phyloP scores from a whole-genome alignment of 352 stramenopile genomes.

The Detonula confervacea region DNA sequence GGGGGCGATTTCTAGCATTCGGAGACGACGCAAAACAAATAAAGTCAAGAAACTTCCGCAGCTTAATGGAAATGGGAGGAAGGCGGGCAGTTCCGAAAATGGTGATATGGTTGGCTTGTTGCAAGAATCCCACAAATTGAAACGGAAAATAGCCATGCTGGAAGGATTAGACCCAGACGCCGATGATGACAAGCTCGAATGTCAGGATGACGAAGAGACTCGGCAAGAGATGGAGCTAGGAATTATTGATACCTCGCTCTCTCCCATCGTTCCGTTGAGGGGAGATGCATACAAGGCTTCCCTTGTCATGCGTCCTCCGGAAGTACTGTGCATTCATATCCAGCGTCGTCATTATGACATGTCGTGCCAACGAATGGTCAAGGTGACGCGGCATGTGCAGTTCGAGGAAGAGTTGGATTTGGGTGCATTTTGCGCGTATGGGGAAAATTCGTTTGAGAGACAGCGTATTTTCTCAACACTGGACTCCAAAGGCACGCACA shows the following conservation, averaged over 20 bases:
- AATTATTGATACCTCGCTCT: background rate
- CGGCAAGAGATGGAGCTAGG: conserved; percentile 31
- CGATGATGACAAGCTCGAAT: conserved; percentile 44
- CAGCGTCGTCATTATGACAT: conserved; percentile 82
- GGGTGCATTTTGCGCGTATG: conserved; percentile 69
- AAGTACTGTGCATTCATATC: conserved; percentile 77
- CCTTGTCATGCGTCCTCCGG: conserved; percentile 71
- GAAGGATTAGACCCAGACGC: conserved; percentile 66
- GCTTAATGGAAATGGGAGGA: background rate
- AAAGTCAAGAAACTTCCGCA: background rate
- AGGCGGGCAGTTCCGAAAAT: background rate
- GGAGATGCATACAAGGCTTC: conserved; percentile 66
- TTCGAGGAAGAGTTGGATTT: conserved; percentile 77
- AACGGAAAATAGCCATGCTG: conserved; percentile 35
- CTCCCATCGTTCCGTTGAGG: conserved; percentile 32
- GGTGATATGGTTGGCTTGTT: conserved; percentile 25
- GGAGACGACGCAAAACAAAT: conserved; percentile 22
- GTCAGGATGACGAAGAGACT: conserved; percentile 8
- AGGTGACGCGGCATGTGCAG: conserved; percentile 64
- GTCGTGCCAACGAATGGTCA: conserved; percentile 62
- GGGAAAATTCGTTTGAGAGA: conserved; percentile 44
- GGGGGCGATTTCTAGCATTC: conserved; percentile 64
- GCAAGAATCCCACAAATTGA: conserved; percentile 30
- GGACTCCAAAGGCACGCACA: background rate
- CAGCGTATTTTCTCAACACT: background rate